Evolutionary conservation across 2,329 filamentous ascomycete genomes (phyloP).

Genomic region (Botryosphaeria dothidea): DNA sequence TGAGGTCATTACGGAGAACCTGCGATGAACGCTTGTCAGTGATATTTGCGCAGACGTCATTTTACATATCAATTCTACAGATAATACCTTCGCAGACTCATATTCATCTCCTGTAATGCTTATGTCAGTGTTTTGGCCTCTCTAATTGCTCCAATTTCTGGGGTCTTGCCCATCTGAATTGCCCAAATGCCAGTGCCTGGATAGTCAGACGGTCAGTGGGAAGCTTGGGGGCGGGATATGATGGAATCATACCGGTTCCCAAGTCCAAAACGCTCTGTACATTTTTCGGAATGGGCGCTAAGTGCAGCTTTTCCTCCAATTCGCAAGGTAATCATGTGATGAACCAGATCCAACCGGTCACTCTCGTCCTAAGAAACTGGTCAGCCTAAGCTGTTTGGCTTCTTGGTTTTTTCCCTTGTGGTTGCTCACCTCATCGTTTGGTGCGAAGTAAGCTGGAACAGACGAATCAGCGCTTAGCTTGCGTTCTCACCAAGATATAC

Average conservation of each 20-base stretch:
- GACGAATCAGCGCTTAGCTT: neutral
- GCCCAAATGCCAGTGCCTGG: constrained; percentile 21
- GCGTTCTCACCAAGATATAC: no score
- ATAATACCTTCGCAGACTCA: neutral
- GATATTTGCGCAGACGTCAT: neutral
- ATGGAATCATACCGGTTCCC: constrained; percentile 23
- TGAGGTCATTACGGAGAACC: constrained; percentile 49
- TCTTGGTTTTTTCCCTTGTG: no score
- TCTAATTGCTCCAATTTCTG: no score
- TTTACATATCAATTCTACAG: neutral
- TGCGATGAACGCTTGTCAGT: no score
- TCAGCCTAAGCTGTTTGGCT: no score
- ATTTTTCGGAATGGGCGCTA: constrained; percentile 22
- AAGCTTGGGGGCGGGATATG: rapidly evolving
- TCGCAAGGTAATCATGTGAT: constrained; percentile 6
- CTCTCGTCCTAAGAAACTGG: neutral
- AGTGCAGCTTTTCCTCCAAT: constrained; percentile 21
- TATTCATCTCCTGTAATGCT: neutral
- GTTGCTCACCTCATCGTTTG: neutral
- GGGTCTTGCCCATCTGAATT: constrained; percentile 28
- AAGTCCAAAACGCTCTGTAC: constrained; percentile 26
- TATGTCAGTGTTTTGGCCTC: neutral
- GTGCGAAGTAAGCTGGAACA: neutral
- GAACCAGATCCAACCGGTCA: constrained; percentile 13
- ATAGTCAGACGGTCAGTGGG: neutral